Base-by-base conservation (phyloP, 2,329 filamentous ascomycete species). In the Ophiostoma novo-ulmi region DNA sequence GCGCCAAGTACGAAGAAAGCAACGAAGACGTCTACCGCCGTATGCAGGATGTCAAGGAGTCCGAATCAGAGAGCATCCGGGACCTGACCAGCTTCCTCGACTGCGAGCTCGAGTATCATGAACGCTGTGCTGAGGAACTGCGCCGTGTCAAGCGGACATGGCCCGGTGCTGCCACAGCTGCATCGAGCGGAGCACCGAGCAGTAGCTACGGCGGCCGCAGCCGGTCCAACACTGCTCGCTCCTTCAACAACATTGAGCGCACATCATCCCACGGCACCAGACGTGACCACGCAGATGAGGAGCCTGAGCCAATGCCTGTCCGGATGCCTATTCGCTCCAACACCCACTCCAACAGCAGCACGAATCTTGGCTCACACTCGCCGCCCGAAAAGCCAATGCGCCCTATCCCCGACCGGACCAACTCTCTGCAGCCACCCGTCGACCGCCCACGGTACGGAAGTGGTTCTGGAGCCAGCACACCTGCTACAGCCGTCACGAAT, bases 11-110 rank as follows among this genome's bases (percentile, higher is more conserved):
- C 77, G 95, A 98, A 78, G 95, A 98, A 82, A 90, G 92, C 20
- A 95, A 87, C 77, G 94, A 98, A 77, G 94, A 98, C 76, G 94
- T 98, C 70, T 86, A 90, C 75, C 88, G 94, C 72, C 87, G 94
- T 70, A 98, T 98, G 95, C 88, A 96, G 80, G 94, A 98, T 77
- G 96, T 98, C 81, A 94, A 95, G 81, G 94, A 97, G 76, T 87
- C 92, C 31, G 94, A 98, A 80, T 85, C 84, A 63, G 94, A 98
- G 74, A 93, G 89, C 76, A 87, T 97, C 61, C 84, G 86, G 67
- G 93, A 97, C 77, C 82, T 98, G 71, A 89, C 88, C 3, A 83
- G 87, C 22, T 96, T 98, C 78, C 82, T 98, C 69, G 94, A 98
- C 73, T 91, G 92, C 58, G 91, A 98, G 81, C 85, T 98, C 71